Evolutionary conservation across 257 asterid species (phyloP).

Genomic region (Solanum bulbocastanum): DNA sequence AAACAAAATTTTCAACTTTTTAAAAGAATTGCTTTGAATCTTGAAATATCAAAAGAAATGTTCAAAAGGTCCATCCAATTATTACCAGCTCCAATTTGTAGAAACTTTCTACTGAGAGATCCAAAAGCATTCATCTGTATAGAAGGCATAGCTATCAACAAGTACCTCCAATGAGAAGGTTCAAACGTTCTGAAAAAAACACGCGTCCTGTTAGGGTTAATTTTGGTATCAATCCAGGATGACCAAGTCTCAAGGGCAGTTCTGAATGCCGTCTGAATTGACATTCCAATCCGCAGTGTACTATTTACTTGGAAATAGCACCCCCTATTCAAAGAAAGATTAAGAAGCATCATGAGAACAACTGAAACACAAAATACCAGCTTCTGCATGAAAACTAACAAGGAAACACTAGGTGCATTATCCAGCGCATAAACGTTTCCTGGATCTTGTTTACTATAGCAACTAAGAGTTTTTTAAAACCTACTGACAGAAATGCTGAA

Average conservation of each 20-base stretch:
- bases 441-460: not conserved
- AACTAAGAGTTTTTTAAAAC: not conserved
- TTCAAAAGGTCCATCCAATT: not conserved
- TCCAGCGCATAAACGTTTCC: not conserved
- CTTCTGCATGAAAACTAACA: not conserved
- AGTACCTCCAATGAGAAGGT: slow-evolving; percentile 84
- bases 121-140: not conserved
- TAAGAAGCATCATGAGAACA: slow-evolving; percentile 3
- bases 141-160: not conserved
- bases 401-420: not conserved
- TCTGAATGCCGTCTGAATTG: slow-evolving; percentile 47
- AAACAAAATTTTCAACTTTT: not conserved
- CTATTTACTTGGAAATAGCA: slow-evolving; percentile 63
- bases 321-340: slow-evolving; percentile 46
- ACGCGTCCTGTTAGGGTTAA: slow-evolving; percentile 21
- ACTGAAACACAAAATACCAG: not conserved
- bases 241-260: slow-evolving; percentile 63
- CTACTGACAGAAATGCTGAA: not conserved
- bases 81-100: not conserved
- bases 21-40: not conserved
- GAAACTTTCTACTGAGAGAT: not conserved
- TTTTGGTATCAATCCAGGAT: slow-evolving; percentile 51
- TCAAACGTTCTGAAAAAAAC: slow-evolving; percentile 70
- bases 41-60: not conserved
- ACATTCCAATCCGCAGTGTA: slow-evolving; percentile 47